Evolutionary conservation across 331 rosid species (phyloP).

Genomic region (Acacia concinna): DNA sequence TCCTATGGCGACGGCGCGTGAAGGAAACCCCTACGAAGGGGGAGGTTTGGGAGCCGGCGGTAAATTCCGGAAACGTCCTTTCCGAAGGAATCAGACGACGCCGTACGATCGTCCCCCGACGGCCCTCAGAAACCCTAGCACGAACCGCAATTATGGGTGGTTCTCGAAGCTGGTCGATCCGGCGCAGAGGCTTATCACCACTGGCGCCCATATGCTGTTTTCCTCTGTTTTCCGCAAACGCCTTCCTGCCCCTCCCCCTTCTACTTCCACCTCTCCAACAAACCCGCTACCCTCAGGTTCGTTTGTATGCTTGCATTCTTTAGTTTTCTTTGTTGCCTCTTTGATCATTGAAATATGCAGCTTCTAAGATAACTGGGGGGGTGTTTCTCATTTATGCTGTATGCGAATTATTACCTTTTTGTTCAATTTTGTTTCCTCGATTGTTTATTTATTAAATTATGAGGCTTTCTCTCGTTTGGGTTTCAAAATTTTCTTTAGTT

Average conservation of each 20-base stretch:
- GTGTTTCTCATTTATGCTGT: neutral
- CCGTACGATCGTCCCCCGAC: constrained; percentile 82
- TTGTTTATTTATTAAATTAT: neutral
- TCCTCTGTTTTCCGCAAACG: constrained; percentile 77
- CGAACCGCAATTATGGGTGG: constrained; percentile 56
- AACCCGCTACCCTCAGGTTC: constrained; percentile 45
- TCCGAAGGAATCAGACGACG: constrained; percentile 61
- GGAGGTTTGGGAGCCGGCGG: constrained; percentile 67
- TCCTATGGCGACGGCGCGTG: constrained; percentile 64
- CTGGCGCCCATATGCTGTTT: constrained; percentile 66
- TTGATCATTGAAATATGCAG: neutral
- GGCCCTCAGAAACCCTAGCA: constrained; percentile 51
- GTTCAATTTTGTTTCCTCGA: neutral
- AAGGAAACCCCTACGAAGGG: constrained; percentile 64
- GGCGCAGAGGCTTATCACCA: constrained; percentile 70
- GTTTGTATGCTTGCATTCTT: neutral
- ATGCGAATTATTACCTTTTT: neutral
- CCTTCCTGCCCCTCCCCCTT: constrained; percentile 53
- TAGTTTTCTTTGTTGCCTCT: neutral
- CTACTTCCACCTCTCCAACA: constrained; percentile 26
- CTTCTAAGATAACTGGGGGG: neutral
- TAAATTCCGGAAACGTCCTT: constrained; percentile 73
- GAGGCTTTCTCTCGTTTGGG: neutral
- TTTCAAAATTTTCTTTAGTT: neutral
- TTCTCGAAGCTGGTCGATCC: constrained; percentile 85